These are phyloP conservation scores for Mollisia scopiformis DNA, from an alignment of 2,329 filamentous ascomycete species.

Conservation along the genomic window DNA sequence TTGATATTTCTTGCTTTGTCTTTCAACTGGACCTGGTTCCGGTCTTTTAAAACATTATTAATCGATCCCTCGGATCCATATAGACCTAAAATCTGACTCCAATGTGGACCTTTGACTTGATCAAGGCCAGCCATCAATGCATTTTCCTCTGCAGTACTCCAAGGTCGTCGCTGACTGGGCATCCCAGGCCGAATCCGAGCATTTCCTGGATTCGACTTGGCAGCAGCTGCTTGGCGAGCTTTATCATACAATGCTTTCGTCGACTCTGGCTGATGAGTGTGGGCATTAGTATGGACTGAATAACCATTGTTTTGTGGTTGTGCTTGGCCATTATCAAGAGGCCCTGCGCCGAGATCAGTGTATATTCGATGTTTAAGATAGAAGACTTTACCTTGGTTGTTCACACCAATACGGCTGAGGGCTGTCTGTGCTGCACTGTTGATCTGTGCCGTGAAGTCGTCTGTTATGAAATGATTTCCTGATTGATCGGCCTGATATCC, in stretches of 20 bases:
- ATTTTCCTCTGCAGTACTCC: constrained; percentile 88
- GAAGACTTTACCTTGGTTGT: neutral
- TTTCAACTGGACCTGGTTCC: constrained; percentile 90
- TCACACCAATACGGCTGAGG: constrained; percentile 16
- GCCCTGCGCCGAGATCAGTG: neutral
- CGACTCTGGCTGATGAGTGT: constrained; percentile 42
- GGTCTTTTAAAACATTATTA: constrained; percentile 82
- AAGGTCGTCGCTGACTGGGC: constrained; percentile 69
- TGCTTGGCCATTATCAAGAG: neutral
- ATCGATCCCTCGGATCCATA: constrained; percentile 81
- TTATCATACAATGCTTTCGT: constrained; percentile 61
- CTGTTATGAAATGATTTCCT: constrained; percentile 3
- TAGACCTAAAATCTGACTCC: constrained; percentile 86
- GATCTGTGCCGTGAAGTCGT: constrained; percentile 19
- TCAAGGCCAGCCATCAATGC: constrained; percentile 88
- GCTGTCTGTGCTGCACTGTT: constrained; percentile 20
- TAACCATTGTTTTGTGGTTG: neutral
- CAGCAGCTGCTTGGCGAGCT: constrained; percentile 56
- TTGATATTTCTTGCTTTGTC: constrained; percentile 91
- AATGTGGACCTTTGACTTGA: constrained; percentile 87
- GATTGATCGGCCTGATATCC: neutral
- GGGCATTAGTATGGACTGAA: neutral
- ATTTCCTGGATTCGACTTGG: constrained; percentile 53
- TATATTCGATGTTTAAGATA: neutral
- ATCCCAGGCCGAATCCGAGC: constrained; percentile 51